These are phyloP conservation scores for Colletotrichum graminicola DNA, from an alignment of 2,329 filamentous ascomycete genomes.

Conservation along the genomic window DNA sequence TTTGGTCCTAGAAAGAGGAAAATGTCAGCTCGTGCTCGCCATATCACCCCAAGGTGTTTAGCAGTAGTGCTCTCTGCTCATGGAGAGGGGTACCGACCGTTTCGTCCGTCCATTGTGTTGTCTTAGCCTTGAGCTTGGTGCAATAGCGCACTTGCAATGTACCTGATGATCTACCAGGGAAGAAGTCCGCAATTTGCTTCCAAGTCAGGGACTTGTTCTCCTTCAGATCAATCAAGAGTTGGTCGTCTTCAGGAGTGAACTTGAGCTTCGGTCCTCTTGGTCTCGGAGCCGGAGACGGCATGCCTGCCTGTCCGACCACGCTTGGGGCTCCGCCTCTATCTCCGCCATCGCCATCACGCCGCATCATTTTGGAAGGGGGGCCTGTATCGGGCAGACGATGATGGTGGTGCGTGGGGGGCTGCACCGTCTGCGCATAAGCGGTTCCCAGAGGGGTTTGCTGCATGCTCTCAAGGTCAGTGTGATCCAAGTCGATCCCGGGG, in stretches of 20 bases:
- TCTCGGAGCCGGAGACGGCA: constrained; percentile 84
- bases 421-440: constrained; percentile 62
- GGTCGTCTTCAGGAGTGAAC: constrained; percentile 93
- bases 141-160: constrained; percentile 95
- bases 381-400: constrained; percentile 82
- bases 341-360: constrained; percentile 68
- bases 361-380: constrained; percentile 76
- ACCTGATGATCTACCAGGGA: constrained; percentile 89
- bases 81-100: constrained; percentile 71
- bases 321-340: constrained; percentile 77
- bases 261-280: constrained; percentile 92
- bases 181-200: constrained; percentile 98
- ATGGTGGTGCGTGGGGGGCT: constrained; percentile 79
- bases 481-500: constrained; percentile 65
- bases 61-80: neutral
- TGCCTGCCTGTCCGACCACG: constrained; percentile 86
- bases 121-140: constrained; percentile 94
- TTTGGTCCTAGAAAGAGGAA: constrained; percentile 72
- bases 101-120: constrained; percentile 92
- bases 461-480: constrained; percentile 67
- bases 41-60: constrained; percentile 45
- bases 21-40: constrained; percentile 33
- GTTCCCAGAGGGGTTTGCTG: constrained; percentile 66
- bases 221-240: constrained; percentile 88
- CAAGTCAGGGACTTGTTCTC: constrained; percentile 95